Percentiles rank a stretch among this genome's conserved stretches.
phyloP scores from a whole-genome alignment of 2,329 filamentous ascomycete species.

The Anisogramma anomala region DNA sequence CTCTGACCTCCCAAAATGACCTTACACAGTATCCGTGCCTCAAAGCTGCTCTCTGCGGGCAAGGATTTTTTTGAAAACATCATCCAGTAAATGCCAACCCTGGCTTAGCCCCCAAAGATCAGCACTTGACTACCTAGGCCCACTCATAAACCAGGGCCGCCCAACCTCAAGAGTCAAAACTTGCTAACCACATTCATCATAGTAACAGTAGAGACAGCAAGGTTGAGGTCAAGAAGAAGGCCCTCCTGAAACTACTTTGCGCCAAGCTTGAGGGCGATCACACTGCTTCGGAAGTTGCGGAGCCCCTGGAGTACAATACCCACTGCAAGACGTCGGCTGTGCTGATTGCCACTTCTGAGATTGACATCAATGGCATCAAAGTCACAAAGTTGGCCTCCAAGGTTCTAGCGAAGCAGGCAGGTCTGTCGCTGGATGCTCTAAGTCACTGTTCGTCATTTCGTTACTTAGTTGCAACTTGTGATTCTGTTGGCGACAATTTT shows the following conservation, averaged over 20 bases:
- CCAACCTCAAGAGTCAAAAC: no score
- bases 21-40: constrained; percentile 10
- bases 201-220: constrained; percentile 14
- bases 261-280: constrained; percentile 10
- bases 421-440: constrained; percentile 11
- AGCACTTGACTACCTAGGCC: no score
- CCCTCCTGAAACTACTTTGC: constrained; percentile 10
- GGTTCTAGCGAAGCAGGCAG: constrained; percentile 12
- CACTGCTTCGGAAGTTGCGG: constrained; percentile 8
- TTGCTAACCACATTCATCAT: neutral
- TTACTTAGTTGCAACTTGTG: no score
- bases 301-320: constrained; percentile 10
- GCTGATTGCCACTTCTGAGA: constrained; percentile 9
- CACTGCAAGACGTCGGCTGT: constrained; percentile 12
- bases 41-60: constrained; percentile 10
- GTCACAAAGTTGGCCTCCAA: constrained; percentile 12
- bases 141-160: no score
- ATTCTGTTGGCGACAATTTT: neutral
- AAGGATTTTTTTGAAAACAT: constrained; percentile 12
- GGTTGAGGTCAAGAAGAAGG: constrained; percentile 14
- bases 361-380: constrained; percentile 13
- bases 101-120: no score
- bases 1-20: constrained; percentile 8
- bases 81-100: constrained; percentile 12
- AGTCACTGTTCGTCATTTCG: constrained; percentile 5